A percentile compares a stretch with the other conserved stretches of the same genome.
Evolutionary conservation across 2,329 filamentous ascomycete species (phyloP).

Genomic region (Fusarium virguliforme): DNA sequence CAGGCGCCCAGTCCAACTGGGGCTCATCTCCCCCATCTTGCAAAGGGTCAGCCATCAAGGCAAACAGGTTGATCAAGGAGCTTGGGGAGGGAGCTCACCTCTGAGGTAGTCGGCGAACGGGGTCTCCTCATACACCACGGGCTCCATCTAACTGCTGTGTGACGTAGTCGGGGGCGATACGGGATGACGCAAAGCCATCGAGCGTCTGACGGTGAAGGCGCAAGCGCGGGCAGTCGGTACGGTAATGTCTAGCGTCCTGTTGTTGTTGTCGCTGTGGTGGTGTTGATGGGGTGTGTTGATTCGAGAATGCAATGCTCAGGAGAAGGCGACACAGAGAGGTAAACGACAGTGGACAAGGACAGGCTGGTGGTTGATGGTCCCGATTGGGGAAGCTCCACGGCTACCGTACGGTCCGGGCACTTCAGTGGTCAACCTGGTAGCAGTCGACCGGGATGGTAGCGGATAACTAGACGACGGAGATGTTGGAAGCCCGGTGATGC

Average conservation of each 20-base stretch:
- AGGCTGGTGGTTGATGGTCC: conserved; percentile 48
- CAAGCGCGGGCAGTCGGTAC: conserved; percentile 26
- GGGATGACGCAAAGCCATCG: conserved; percentile 53
- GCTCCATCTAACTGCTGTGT: conserved; percentile 75
- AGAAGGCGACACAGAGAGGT: conserved; percentile 39
- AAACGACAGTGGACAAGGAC: conserved; percentile 42
- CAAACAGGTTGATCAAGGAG: neutral
- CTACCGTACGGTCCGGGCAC: conserved; percentile 41
- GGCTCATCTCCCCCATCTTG: conserved; percentile 66
- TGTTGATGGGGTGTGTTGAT: conserved; percentile 22
- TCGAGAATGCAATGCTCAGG: conserved; percentile 42
- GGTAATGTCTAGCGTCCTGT: conserved; percentile 5
- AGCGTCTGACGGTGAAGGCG: conserved; percentile 38
- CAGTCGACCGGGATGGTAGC: conserved; percentile 30
- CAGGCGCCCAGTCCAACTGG: conserved; percentile 64
- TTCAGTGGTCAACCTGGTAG: conserved; percentile 39
- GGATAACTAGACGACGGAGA: conserved; percentile 14
- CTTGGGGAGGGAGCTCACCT: conserved; percentile 68
- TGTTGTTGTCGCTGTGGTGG: conserved; percentile 35
- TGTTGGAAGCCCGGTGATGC: conserved; percentile 29
- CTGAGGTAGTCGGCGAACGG: conserved; percentile 91
- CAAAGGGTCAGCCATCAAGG: conserved; percentile 24
- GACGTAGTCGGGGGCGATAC: conserved; percentile 49
- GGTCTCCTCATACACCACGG: conserved; percentile 87
- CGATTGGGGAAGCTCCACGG: conserved; percentile 51